Evolutionary conservation across 345 rosid species (phyloP), one percentile per base, ranked within the genome.

Genomic region (Eucalyptus tenuipes): DNA sequence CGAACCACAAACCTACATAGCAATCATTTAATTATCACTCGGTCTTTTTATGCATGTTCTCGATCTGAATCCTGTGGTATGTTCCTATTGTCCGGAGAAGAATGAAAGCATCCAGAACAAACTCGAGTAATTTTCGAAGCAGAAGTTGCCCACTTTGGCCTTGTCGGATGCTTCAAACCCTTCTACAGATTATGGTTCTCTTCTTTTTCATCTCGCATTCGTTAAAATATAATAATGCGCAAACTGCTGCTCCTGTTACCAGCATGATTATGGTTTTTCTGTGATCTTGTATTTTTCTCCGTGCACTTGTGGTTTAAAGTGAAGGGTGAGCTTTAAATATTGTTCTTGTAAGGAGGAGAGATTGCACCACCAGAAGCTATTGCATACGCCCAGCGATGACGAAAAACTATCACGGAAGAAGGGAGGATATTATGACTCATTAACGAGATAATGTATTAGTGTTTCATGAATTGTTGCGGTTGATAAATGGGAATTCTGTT

Each of bases 71-170:
- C 44, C 80, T 8, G 42, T 33, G 80, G 80, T 33, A 68, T 68
- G 79, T 68, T 31, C 53, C 45, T 50, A 42, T 25, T 89, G 42
- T 42, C 94, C 94, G 98, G 95, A 91, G 61, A 91, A 88, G 86
- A 91, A 86, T 86, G 93, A 91, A 85, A 92, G 88, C 85, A 44
- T 86, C 88, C 91, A 91, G 93, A 92, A 90, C 90, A 92, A 93
- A 88, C 49, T 88, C 66, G 94, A 93, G 90, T 45, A 55, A 86
- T 49, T 79, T 68, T 88, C 88, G 52, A 94, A 89, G 91, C 92
- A 92, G 88, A 94, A 91, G 92, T 88, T 88, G 42, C 92, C 88
- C 87, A 88, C 90, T 84, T 89, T 92, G 61, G 91, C 92, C n/a
- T 91, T 87, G 89, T 57, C 45, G 68, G 93, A 92, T 88, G 87